phyloP scores from a whole-genome alignment of 192 early-diverging fungal genomes.

The Backusella tuberculispora region DNA sequence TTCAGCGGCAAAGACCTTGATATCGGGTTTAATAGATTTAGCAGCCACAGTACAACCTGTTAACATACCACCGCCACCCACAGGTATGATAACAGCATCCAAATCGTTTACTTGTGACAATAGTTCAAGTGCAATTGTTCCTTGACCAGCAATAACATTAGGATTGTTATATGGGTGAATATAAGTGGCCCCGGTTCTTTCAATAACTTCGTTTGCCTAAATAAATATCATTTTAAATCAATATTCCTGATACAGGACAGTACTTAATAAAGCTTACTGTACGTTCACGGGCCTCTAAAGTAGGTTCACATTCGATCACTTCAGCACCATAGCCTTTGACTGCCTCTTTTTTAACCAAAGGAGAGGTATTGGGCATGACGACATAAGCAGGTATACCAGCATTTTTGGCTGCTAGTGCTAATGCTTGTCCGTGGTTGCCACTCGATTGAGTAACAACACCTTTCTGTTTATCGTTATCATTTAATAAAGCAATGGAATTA shows the following conservation, averaged over 20 bases:
- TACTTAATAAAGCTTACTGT: conserved; percentile 26
- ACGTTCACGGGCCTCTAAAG: conserved; percentile 43
- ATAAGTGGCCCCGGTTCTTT: conserved; percentile 51
- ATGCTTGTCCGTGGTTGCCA: conserved; percentile 59
- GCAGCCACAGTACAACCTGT: conserved; percentile 52
- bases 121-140: conserved; percentile 57
- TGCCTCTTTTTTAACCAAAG: conserved; percentile 51
- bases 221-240: neutral
- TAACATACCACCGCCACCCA: conserved; percentile 61
- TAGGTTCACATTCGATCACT: conserved; percentile 53
- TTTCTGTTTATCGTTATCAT: conserved; percentile 14
- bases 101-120: conserved; percentile 50
- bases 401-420: conserved; percentile 55
- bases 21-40: conserved; percentile 32
- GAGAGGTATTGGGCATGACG: conserved; percentile 54
- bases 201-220: conserved; percentile 30
- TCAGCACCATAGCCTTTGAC: conserved; percentile 57
- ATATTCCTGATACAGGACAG: neutral
- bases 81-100: conserved; percentile 56
- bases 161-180: conserved; percentile 58
- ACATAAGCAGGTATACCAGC: conserved; percentile 48
- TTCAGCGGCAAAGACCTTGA: conserved; percentile 59
- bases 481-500: conserved; percentile 48
- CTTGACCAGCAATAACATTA: conserved; percentile 60
- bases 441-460: conserved; percentile 57